Evolutionary conservation across 495 filamentous ascomycete species (phyloP), one percentile per base, ranked within the genome.

Genomic region (Antarctomyces pellizariae): DNA sequence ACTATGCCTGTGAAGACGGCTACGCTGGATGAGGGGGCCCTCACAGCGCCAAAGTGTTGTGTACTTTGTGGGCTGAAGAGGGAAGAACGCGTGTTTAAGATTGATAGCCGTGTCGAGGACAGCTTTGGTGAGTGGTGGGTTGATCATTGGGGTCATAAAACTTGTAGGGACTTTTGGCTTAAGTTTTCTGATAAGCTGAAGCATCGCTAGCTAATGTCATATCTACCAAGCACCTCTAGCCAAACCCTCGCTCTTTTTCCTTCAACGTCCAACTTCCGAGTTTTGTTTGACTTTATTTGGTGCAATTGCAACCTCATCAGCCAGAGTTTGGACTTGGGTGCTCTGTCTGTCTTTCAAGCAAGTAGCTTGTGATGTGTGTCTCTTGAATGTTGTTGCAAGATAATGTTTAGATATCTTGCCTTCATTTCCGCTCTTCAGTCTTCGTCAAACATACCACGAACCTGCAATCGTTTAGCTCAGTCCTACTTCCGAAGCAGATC

Each of bases 101-200:
- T 90, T 16, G 83, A 92, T 46, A 54, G 70, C 15, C 54, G 67
- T 29, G 71, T 89, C 11, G 64, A 78, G 35, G 86, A 92, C 51
- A 79, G 70, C 46, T 83, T 90, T 53, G 78, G 77, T 20, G 82
- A 93, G 48, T 93, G 79, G 79, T 97, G 86, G 86, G 58, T 73
- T 8, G 76, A 89, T 18, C 71, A 83, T 47, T 89, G 79, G 79
- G 71, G 74, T 0, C 74, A 91, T 52, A 49, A 67, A 9, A 63
- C 64, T 29, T 97, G 86, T 47, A 61, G 62, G 41, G 64, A 62
- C 30, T 93, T 91, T 39, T 97, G 86, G 86, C 51, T 73, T 26
- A 58, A 62, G 36, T 70, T 89, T 47, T 69, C 67, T 38, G 49
- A 49, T 11, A 49, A 57, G 26, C 53, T 90, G 37, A 54, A 56